phyloP scores from a whole-genome alignment of 495 filamentous ascomycete species.

The Trichoderma erinaceum region DNA sequence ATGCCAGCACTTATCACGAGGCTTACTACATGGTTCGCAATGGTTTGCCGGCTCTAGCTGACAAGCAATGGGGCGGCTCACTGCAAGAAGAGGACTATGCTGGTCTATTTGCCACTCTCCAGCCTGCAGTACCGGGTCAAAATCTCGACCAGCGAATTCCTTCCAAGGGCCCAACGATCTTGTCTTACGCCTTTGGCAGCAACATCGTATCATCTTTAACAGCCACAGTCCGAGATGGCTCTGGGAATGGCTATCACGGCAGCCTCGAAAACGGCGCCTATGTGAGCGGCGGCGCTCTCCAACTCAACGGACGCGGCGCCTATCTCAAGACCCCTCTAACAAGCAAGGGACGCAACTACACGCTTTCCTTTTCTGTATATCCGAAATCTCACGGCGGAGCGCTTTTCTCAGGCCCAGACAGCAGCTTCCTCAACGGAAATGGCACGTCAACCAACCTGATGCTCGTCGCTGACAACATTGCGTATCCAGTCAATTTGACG shows the following conservation, averaged over 20 bases:
- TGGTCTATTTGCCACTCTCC: slow-evolving; percentile 32
- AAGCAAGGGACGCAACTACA: slow-evolving; percentile 41
- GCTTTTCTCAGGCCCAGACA: slow-evolving; percentile 36
- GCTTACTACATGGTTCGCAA: slow-evolving; percentile 48
- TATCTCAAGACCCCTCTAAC: slow-evolving; percentile 32
- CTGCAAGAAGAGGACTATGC: slow-evolving; percentile 36
- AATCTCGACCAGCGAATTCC: slow-evolving; percentile 41
- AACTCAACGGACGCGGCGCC: slow-evolving; percentile 1
- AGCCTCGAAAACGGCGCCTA: slow-evolving; percentile 18
- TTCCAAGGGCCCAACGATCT: slow-evolving; percentile 34
- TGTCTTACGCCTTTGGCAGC: slow-evolving; percentile 18
- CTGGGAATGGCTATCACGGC: slow-evolving; percentile 36
- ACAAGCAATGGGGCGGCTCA: slow-evolving; percentile 40
- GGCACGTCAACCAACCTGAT: slow-evolving; percentile 29
- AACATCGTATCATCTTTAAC: slow-evolving; percentile 21
- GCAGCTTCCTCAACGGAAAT: slow-evolving; percentile 30
- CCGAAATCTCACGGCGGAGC: slow-evolving; percentile 26
- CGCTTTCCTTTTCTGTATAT: slow-evolving; percentile 33
- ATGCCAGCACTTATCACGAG: slow-evolving; percentile 51
- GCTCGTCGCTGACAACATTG: slow-evolving; percentile 32
- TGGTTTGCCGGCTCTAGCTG: slow-evolving; percentile 37
- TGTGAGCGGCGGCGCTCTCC: slow-evolving; percentile 11
- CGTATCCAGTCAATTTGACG: slow-evolving; percentile 34
- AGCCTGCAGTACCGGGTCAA: slow-evolving; percentile 37
- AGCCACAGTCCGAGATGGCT: slow-evolving; percentile 28